These are phyloP conservation scores for Postia placenta DNA, from an alignment of 768 basidiomycete genomes.

Conservation along the genomic window DNA sequence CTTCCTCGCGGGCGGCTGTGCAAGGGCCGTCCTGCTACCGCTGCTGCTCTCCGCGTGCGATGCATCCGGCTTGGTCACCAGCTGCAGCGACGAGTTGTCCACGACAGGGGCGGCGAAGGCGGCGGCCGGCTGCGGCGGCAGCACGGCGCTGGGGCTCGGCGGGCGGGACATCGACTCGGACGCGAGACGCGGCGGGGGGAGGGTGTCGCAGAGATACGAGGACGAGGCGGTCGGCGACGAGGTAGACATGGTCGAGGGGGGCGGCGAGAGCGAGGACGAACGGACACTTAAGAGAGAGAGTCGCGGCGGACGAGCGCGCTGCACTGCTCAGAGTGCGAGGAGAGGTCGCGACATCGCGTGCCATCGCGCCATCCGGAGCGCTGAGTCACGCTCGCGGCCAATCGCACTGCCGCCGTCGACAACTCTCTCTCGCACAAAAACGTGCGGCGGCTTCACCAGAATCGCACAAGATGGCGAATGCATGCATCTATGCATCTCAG, in stretches of 20 bases:
- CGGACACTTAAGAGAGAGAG: too few species aligned
- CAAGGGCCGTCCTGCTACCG: conserved; percentile 4
- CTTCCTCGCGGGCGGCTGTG: conserved; percentile 50
- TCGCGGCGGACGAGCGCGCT: not conserved
- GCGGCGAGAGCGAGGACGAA: not conserved
- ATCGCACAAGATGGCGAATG: conserved; percentile 3
- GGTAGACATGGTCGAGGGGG: conserved; percentile 13
- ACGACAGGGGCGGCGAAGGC: conserved; percentile 20
- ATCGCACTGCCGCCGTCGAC: too few species aligned
- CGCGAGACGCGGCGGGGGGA: conserved; percentile 58
- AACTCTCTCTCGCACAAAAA: not conserved
- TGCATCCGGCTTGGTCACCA: conserved; percentile 1
- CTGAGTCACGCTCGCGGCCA: not conserved
- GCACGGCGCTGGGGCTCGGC: conserved; percentile 14
- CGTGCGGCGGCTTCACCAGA: not conserved
- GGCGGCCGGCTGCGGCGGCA: conserved; percentile 19
- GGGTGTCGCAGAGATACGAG: conserved; percentile 62
- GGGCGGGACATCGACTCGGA: conserved; percentile 14
- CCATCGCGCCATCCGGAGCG: conserved; percentile 5
- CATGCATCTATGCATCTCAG: not conserved
- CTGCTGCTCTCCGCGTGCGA: not conserved
- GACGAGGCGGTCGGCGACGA: conserved; percentile 10
- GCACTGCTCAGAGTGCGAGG: conserved; percentile 14
- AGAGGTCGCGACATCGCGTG: conserved; percentile 30
- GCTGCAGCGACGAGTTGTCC: conserved; percentile 9